These are phyloP conservation scores for Coemansia sp. DNA, from an alignment of 192 early-diverging fungal genomes.

Conservation along the genomic window DNA sequence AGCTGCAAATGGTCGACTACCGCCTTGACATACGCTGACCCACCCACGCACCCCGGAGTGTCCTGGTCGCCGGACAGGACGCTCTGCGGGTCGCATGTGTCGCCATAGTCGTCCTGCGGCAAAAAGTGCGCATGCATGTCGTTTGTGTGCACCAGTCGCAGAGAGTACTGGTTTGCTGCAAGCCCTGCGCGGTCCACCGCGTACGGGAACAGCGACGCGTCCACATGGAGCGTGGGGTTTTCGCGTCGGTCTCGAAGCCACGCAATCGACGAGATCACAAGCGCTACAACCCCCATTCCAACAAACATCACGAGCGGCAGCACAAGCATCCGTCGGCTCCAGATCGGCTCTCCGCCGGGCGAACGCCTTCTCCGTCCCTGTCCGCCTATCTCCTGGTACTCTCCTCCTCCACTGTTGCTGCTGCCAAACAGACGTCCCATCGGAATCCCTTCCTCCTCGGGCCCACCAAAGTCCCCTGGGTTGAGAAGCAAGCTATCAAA, in stretches of 20 bases:
- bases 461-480: not conserved
- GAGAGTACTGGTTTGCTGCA: constrained; percentile 17
- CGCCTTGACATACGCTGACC: constrained; percentile 66
- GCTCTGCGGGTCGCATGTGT: constrained; percentile 40
- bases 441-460: not conserved
- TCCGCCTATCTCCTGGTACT: constrained; percentile 6
- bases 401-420: not conserved
- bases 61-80: constrained; percentile 8
- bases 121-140: constrained; percentile 58
- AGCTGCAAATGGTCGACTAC: constrained; percentile 61
- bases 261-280: constrained; percentile 18
- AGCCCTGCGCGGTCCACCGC: constrained; percentile 10
- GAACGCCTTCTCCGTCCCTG: not conserved
- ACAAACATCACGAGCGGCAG: constrained; percentile 30
- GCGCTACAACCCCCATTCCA: constrained; percentile 17
- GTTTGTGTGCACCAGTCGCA: constrained; percentile 60
- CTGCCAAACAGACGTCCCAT: constrained; percentile 6
- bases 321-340: constrained; percentile 36
- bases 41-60: constrained; percentile 57
- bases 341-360: constrained; percentile 30
- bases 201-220: constrained; percentile 30
- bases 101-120: constrained; percentile 51
- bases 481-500: constrained; percentile 8
- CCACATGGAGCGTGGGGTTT: constrained; percentile 5
- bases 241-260: constrained; percentile 27